Base-by-base conservation (phyloP, 768 basidiomycete genomes). In the Xerocomellus amylosporus region DNA sequence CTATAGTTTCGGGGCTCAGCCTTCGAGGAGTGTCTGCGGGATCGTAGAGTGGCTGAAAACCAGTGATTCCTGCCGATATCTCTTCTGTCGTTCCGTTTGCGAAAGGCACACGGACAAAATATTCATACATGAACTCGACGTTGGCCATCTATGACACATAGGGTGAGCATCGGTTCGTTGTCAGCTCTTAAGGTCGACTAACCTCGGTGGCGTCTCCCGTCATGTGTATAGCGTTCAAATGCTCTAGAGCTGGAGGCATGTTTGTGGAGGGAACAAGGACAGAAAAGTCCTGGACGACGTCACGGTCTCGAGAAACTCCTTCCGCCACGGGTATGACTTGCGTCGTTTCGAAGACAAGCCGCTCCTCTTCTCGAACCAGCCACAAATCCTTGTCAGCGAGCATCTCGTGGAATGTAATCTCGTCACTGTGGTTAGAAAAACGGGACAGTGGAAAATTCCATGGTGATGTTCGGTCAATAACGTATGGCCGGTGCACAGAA, bases 241-340 rank as follows among this genome's bases (percentile, higher is more conserved):
- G 14, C 12, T 66, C 53, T 26, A 58, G 17, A 2, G 46, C 52
- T 2, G 55, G 59, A 19, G 64, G 64, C 17, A 61, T 58, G 37
- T 63, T 66, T 10, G 64, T 66, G 24, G 58, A 58, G 4, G 59
- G 64, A 28, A 66, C 55, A 3, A 64, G 51, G 19, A 66, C 20
- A 14, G 39, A 22, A 46, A 66, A 64, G 7, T 52, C 49, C 45
- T 55, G 58, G 7, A 55, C 20, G 30, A 53, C 28, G 12, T 53
- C 46, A 17, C 31, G 46, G 31, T 22, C 33, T 46, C 19, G 8
- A 45, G n/a, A 28, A 28, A 42, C 14, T 20, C 19, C 43, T 20
- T 36, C 34, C 2, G 9, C 40, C 2, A 50, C 15, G 8, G n/a
- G 19, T n/a, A 58, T 40, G n/a, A n/a, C n/a, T 19, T 59, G 45